Conservation (phyloP, 306 rosid genomes). For the Cucumis hystrix region DNA sequence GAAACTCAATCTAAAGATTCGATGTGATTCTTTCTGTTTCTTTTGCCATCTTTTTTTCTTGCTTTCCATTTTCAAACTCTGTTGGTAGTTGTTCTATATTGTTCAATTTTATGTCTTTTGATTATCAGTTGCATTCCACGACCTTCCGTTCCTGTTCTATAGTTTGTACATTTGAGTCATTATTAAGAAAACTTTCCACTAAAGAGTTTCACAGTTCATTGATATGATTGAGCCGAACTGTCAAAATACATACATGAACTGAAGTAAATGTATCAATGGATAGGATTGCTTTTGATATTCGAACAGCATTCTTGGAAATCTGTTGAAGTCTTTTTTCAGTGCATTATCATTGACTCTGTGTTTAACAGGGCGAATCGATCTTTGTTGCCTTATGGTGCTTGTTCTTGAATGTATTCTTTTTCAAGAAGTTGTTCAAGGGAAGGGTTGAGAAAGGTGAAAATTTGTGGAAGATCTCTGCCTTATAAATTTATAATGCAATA, state of each 20-base stretch:
- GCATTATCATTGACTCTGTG: background rate
- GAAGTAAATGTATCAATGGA: background rate
- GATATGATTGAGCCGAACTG: background rate
- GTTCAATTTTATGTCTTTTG: background rate
- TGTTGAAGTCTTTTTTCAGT: background rate
- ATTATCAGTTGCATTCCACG: background rate
- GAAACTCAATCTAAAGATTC: too few relatives aligned
- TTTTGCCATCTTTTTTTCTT: background rate
- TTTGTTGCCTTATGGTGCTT: conserved; percentile 37
- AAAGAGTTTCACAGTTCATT: background rate
- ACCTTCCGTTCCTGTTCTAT: background rate
- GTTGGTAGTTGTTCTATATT: background rate
- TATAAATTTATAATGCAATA: background rate
- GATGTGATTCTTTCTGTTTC: background rate
- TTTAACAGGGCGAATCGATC: conserved; percentile 42
- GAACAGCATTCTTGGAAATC: background rate
- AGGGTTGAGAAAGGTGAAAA: conserved; percentile 57
- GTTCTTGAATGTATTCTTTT: conserved; percentile 39
- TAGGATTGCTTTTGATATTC: background rate
- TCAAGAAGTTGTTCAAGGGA: conserved; percentile 44
- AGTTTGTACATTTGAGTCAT: background rate
- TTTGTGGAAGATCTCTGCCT: conserved; percentile 7
- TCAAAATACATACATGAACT: background rate
- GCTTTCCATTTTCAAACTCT: background rate
- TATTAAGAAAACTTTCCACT: background rate